Conservation (phyloP, 805 yeast species). For the Monosporozyma aerobia region DNA sequence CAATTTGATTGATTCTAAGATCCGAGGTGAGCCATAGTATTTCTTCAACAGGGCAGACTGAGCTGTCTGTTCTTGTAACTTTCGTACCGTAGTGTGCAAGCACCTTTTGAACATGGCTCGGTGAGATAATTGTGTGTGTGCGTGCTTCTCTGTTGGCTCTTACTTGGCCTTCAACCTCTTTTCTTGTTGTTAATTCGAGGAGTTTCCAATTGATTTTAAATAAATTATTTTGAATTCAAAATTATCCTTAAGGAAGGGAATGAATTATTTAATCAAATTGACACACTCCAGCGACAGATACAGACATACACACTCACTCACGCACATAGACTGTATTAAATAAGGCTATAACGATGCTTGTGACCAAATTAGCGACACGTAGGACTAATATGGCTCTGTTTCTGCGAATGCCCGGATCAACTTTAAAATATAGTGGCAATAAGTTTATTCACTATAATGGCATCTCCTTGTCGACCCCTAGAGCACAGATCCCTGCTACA, state of each 20-base stretch:
- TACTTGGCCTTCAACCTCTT: background rate
- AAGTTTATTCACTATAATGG: background rate
- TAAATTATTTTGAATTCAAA: background rate
- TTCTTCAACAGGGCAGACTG: conserved; percentile 26
- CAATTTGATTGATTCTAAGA: conserved; percentile 69
- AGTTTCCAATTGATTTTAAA: background rate
- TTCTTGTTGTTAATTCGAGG: background rate
- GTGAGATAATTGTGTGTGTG: background rate
- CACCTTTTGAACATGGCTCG: background rate
- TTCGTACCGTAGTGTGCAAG: background rate
- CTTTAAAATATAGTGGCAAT: background rate
- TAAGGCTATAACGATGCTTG: background rate
- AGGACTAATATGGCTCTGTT: background rate
- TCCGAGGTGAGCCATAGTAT: conserved; percentile 65
- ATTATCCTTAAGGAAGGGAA: background rate
- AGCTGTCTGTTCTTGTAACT: background rate
- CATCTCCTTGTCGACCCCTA: background rate
- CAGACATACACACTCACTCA: background rate
- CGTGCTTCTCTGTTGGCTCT: background rate
- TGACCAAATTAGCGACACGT: background rate
- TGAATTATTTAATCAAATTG: background rate
- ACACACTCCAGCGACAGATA: background rate
- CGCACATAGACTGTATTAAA: background rate
- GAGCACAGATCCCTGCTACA: background rate
- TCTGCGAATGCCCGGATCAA: background rate